These are phyloP conservation scores for Sporopachydermia lactativora DNA, from an alignment of 805 yeast species.

Conservation along the genomic window DNA sequence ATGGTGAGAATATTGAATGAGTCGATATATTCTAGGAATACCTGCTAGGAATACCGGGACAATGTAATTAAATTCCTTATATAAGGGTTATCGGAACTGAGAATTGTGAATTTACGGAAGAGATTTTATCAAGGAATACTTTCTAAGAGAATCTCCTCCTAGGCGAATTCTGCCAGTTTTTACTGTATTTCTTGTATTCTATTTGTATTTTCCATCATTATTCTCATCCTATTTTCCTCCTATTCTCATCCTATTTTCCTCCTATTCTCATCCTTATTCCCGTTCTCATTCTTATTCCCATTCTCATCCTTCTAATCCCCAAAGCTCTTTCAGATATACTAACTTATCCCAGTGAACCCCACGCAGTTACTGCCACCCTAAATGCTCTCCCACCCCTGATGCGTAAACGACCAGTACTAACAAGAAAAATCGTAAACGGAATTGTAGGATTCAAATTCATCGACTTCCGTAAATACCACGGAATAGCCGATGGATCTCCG, in stretches of 20 bases:
- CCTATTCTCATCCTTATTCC: not conserved
- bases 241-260: too few species aligned
- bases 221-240: not conserved
- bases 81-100: too few species aligned
- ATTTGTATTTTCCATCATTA: not conserved
- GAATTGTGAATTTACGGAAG: too few species aligned
- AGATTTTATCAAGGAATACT: too few species aligned
- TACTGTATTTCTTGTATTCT: too few species aligned
- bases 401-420: slow-evolving; percentile 47
- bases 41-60: too few species aligned
- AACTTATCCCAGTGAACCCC: slow-evolving; percentile 10
- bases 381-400: slow-evolving; percentile 50
- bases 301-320: not conserved
- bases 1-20: too few species aligned
- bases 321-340: slow-evolving; percentile 8
- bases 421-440: slow-evolving; percentile 38
- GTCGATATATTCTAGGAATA: too few species aligned
- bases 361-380: slow-evolving; percentile 52
- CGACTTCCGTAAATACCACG: slow-evolving; percentile 11
- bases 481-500: not conserved
- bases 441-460: slow-evolving; percentile 44
- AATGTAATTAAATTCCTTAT: too few species aligned
- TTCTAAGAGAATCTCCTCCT: too few species aligned
- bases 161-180: too few species aligned
- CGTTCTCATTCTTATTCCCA: not conserved